phyloP scores from a whole-genome alignment of 2,329 filamentous ascomycete species.

The Beauveria rudraprayagi region DNA sequence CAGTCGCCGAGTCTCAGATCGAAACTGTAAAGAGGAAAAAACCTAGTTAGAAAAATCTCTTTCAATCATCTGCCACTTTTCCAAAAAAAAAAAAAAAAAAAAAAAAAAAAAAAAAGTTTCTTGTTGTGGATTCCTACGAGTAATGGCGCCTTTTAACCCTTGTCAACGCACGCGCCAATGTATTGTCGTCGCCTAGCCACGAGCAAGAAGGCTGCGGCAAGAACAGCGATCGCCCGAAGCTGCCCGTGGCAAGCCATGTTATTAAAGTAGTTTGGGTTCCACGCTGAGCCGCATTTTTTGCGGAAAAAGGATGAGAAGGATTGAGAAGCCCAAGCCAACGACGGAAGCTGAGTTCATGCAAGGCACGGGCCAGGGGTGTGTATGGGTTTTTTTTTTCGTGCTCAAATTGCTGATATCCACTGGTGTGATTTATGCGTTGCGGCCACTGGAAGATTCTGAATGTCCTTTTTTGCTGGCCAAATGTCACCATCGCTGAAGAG shows the following conservation, averaged over 20 bases:
- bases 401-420: neutral
- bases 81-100: neutral
- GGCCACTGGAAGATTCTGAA: neutral
- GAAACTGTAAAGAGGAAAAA: neutral
- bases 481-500: neutral
- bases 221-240: conserved; percentile 8
- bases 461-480: neutral
- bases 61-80: neutral
- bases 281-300: conserved; percentile 9
- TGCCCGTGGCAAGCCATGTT: conserved; percentile 10
- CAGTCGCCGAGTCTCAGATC: neutral
- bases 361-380: conserved; percentile 2
- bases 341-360: neutral
- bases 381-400: neutral
- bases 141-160: neutral
- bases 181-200: neutral
- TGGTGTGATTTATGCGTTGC: neutral
- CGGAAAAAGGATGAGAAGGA: neutral
- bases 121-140: conserved; percentile 3
- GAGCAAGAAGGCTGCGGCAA: neutral
- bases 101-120: neutral
- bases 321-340: neutral
- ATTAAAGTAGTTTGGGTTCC: neutral
- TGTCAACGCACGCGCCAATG: neutral
- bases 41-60: neutral